Evolutionary conservation across 2,329 filamentous ascomycete genomes (phyloP), one percentile per base, ranked within the genome.

Genomic region (Pseudogymnoascus sp.): DNA sequence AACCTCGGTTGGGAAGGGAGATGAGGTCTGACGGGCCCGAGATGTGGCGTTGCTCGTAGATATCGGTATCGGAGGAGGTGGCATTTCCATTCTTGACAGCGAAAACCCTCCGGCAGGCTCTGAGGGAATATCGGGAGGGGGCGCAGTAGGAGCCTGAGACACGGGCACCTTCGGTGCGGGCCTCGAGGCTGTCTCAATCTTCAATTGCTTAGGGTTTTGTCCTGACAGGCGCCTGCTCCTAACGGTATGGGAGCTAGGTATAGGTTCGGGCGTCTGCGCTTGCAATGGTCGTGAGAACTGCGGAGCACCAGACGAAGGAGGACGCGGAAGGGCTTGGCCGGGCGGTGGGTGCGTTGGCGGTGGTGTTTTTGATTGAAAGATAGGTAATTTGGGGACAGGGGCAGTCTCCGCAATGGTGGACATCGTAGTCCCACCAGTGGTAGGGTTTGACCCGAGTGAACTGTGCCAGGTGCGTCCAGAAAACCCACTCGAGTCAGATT

Each of bases 391-490:
- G 12, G 69, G 68, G 22, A 67, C 63, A 7, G 65, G 60, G 28
- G 67, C 64, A 16, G 68, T 58, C 64, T 95, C 90, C 28, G 85
- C 83, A 36, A 94, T 86, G 0, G 88, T 89, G 1, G 89, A 89
- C 58, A 92, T 74, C 1, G 83, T 81, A 14, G 84, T 89, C 18
- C 84, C 85, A 57, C 84, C 80, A 2, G 87, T 88, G 1, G 86
- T 85, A 58, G 87, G 84, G 65, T 89, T 90, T 6, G 88, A 90
- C 28, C 82, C 85, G 66, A 85, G 82, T 6, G 90, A 92, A 71
- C 88, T 92, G 70, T 92, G 87, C 86, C 89, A 93, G 11, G 90
- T 90, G 64, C 84, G 84, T 60, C 83, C 83, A n/a, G 89, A 92
- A 66, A 87, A 82, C 12, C 85, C 85, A 75, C 89, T 95, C 1